phyloP scores from a whole-genome alignment of 73 alveolate genomes.

The Durusdinium trenchii region DNA sequence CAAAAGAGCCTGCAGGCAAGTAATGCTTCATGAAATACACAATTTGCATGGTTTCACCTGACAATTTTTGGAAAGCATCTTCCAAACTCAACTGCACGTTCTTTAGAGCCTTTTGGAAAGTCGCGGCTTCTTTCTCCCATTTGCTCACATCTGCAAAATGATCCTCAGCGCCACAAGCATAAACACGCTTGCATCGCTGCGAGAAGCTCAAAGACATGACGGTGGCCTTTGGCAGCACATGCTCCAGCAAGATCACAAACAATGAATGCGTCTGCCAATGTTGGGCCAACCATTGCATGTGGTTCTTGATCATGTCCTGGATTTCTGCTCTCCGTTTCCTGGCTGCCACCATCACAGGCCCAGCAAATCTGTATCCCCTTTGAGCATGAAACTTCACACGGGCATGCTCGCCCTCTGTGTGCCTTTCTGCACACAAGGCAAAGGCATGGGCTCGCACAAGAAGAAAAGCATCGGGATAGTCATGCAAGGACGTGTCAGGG shows the following conservation, averaged over 20 bases:
- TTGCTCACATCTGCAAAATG: background rate
- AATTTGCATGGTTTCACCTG: background rate
- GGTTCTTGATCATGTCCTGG: background rate
- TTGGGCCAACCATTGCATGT: background rate
- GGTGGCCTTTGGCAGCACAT: background rate
- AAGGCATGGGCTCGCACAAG: too few relatives aligned
- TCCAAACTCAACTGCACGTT: background rate
- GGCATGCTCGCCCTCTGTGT: background rate
- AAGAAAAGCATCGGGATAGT: too few relatives aligned
- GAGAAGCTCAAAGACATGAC: background rate
- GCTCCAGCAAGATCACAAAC: background rate
- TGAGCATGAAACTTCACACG: background rate
- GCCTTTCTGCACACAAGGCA: background rate
- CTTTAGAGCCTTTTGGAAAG: background rate
- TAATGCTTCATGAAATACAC: background rate
- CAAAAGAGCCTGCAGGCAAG: background rate
- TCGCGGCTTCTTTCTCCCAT: background rate
- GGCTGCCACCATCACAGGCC: background rate
- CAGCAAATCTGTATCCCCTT: background rate
- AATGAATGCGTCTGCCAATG: background rate
- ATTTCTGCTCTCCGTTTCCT: background rate
- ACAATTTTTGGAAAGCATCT: background rate
- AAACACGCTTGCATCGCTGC: background rate
- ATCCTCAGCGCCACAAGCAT: background rate
- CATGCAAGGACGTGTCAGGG: background rate